Conservation (phyloP, 2,329 filamentous ascomycete genomes). For the Nigrospora osmanthi region DNA sequence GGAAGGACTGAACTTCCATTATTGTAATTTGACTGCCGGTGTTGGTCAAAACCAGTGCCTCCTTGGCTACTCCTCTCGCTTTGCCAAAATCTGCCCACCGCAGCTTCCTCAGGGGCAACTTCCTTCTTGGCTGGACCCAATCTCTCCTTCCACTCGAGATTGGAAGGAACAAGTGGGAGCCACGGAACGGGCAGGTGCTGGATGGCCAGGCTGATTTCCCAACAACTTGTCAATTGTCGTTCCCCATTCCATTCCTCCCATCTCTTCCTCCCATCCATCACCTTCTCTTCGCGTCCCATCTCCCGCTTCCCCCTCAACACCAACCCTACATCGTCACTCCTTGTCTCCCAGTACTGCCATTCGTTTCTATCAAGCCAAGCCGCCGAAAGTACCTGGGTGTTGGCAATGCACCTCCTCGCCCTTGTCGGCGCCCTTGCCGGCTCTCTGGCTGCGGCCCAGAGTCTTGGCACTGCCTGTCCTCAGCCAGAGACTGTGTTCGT, state of each 20-base stretch:
- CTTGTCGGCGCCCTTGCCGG: conserved; percentile 2
- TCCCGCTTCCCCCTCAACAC: conserved; percentile 3
- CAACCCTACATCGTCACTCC: conserved; percentile 3
- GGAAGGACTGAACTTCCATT: too few species aligned
- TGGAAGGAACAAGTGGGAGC: too few species aligned
- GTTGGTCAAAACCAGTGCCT: not conserved
- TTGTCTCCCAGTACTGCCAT: not conserved
- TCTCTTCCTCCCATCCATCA: conserved; percentile 2
- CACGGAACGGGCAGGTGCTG: not conserved
- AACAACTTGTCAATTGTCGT: not conserved
- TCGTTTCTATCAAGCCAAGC: not conserved
- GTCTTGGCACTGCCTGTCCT: conserved; percentile 12
- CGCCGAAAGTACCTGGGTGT: too few species aligned
- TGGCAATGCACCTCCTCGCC: conserved; percentile 1
- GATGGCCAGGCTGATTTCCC: not conserved
- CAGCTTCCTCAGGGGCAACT: not conserved
- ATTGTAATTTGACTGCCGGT: too few species aligned
- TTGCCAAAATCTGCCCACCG: not conserved
- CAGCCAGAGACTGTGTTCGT: conserved; percentile 38
- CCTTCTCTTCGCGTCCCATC: conserved; percentile 4
- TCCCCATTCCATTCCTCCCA: conserved; percentile 2
- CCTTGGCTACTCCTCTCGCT: not conserved
- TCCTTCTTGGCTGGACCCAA: not conserved
- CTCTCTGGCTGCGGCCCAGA: not conserved
- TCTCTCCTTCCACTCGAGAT: not conserved